Evolutionary conservation across 306 rosid species (phyloP), one percentile per base, ranked within the genome.

Genomic region (Myrica gale): DNA sequence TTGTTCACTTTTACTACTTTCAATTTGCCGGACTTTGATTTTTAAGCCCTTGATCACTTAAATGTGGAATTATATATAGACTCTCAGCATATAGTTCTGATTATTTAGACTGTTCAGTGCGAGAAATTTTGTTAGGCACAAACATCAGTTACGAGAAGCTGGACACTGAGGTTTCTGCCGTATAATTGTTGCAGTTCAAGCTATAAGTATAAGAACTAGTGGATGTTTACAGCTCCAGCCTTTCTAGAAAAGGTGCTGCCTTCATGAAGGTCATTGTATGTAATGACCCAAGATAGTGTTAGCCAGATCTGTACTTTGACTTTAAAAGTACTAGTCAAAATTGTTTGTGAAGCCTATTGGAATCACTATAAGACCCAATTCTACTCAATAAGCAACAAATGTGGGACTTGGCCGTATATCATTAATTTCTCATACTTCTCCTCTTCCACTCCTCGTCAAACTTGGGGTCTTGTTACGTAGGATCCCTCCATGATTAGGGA

Each of bases 1-100:
- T 70, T 73, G 9, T 78, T 77, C 65, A 32, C 73, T 39, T 70
- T 44, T 73, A 51, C 21, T 51, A 71, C 67, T 26, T 57, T n/a
- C 13, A 55, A 48, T 51, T 73, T 20, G 52, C 48, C 43, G 8
- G 42, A 12, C 26, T 46, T 9, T 47, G 20, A 63, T 4, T 1
- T 19, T 45, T 53, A 15, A 15, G 19, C 51, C 60, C 39, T 44
- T 43, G 56, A 56, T 15, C 39, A 51, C 65, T 23, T 6, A 45
- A 73, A 73, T 39, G 13, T 48, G 2, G 52, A 48, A 48, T 48
- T 23, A 21, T 4, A 1, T 21, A 21, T 60, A 60, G 4, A 10
- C 7, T 60, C 66, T 0, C 11, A 9, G 63, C 9, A 9, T 56
- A 20, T 20, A 20, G 37, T 19, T 20, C 1, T 56, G 62, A 20